A percentile compares a stretch with the other conserved stretches of the same genome.
Conservation (phyloP, 129 eudicot species). For the Centella asiatica region DNA sequence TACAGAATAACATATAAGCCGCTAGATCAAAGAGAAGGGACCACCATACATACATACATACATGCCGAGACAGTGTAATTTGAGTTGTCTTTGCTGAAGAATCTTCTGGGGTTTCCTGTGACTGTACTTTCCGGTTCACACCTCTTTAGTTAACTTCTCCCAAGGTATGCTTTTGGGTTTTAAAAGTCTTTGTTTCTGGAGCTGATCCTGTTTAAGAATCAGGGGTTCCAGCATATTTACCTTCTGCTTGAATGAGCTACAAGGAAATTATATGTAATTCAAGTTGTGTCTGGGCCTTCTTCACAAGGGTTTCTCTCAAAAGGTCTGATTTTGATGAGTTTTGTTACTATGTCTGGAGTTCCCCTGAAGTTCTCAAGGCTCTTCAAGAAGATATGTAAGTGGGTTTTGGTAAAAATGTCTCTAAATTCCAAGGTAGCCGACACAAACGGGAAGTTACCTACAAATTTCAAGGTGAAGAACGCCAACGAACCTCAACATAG, state of each 20-base stretch:
- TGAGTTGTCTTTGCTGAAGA: constrained; percentile 2
- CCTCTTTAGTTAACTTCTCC: background rate
- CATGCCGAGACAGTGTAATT: constrained; percentile 8
- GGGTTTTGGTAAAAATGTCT: constrained; percentile 54
- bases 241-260: constrained; percentile 19
- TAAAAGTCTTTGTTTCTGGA: background rate
- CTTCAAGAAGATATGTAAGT: constrained; percentile 44
- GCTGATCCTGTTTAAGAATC: background rate
- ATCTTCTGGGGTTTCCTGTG: constrained; percentile 14
- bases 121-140: constrained; percentile 20
- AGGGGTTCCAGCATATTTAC: constrained; percentile 10
- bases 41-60: background rate
- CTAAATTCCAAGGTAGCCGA: constrained; percentile 40
- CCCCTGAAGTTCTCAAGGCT: constrained; percentile 28
- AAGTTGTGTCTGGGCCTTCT: constrained; percentile 1
- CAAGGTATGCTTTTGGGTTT: constrained; percentile 5
- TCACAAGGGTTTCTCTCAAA: constrained; percentile 18
- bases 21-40: constrained; percentile 5
- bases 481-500: constrained; percentile 25
- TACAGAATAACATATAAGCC: constrained; percentile 2
- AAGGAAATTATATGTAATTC: background rate
- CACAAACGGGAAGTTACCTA: constrained; percentile 34
- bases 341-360: constrained; percentile 22
- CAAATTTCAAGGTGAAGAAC: constrained; percentile 37
- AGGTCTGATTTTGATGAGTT: constrained; percentile 32